phyloP scores from a whole-genome alignment of 2,329 filamentous ascomycete species.

The Cordyceps fumosorosea region DNA sequence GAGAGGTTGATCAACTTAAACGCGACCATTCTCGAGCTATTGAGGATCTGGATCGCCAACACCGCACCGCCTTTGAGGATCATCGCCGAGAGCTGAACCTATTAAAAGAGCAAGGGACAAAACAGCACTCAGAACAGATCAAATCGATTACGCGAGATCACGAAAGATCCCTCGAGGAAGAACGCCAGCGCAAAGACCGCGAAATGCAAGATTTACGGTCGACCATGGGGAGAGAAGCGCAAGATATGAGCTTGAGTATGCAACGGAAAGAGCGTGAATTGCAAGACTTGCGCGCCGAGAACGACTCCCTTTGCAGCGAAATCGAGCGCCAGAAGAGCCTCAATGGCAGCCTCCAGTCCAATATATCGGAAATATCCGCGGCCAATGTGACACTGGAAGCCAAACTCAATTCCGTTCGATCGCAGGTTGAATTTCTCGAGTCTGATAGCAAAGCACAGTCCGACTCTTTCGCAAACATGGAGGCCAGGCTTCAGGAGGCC shows the following conservation, averaged over 20 bases:
- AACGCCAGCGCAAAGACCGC: slow-evolving; percentile 49
- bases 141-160: slow-evolving; percentile 57
- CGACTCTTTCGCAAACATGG: slow-evolving; percentile 74
- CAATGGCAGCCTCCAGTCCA: slow-evolving; percentile 46
- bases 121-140: slow-evolving; percentile 61
- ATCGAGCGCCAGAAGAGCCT: slow-evolving; percentile 58
- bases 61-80: slow-evolving; percentile 27
- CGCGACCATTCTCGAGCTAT: slow-evolving; percentile 29
- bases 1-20: slow-evolving; percentile 49
- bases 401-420: slow-evolving; percentile 66
- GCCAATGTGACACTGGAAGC: slow-evolving; percentile 65
- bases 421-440: slow-evolving; percentile 83
- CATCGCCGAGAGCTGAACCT: slow-evolving; percentile 40
- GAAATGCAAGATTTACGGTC: slow-evolving; percentile 60
- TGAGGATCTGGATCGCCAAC: slow-evolving; percentile 30
- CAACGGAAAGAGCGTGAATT: slow-evolving; percentile 50
- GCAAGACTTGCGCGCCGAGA: slow-evolving; percentile 37
- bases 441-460: slow-evolving; percentile 86
- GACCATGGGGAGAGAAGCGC: slow-evolving; percentile 44
- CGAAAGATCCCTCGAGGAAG: slow-evolving; percentile 59
- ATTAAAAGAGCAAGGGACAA: slow-evolving; percentile 39
- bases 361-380: slow-evolving; percentile 51
- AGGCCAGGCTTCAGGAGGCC: slow-evolving; percentile 73
- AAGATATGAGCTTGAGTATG: slow-evolving; percentile 41
- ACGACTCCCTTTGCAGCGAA: slow-evolving; percentile 41